These are phyloP conservation scores for Elsinoe australis DNA, from an alignment of 2,329 filamentous ascomycete genomes.

Conservation along the genomic window DNA sequence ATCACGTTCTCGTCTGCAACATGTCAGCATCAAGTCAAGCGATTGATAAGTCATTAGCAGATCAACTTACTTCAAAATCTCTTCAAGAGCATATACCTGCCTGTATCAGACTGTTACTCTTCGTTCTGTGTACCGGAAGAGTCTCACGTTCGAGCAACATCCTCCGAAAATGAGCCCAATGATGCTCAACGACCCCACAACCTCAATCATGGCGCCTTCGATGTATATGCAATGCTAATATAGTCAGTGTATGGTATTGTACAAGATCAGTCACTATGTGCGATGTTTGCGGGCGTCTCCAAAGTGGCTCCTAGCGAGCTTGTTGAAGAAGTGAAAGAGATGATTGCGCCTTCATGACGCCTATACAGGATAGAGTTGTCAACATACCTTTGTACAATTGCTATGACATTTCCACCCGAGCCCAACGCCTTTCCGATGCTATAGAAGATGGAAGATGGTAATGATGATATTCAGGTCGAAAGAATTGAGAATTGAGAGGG, in stretches of 20 bases:
- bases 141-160: conserved; percentile 79
- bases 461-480: too few relatives aligned
- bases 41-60: too few relatives aligned
- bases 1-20: conserved; percentile 64
- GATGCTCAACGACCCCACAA: conserved; percentile 45
- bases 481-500: too few relatives aligned
- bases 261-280: neutral
- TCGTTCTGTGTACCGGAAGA: neutral
- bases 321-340: too few relatives aligned
- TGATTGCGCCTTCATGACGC: too few relatives aligned
- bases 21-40: too few relatives aligned
- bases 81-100: conserved; percentile 90
- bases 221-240: neutral
- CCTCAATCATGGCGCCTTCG: conserved; percentile 9
- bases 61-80: conserved; percentile 86
- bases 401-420: too few relatives aligned
- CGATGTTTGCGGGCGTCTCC: neutral
- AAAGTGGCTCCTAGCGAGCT: too few relatives aligned
- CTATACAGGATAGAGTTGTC: too few relatives aligned
- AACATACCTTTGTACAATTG: too few relatives aligned
- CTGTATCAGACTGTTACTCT: conserved; percentile 20
- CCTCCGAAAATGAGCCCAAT: conserved; percentile 87
- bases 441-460: too few relatives aligned
- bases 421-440: too few relatives aligned
- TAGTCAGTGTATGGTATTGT: neutral